Conservation (phyloP, 2,329 filamentous ascomycete genomes). For the Colletotrichum sansevieriae region DNA sequence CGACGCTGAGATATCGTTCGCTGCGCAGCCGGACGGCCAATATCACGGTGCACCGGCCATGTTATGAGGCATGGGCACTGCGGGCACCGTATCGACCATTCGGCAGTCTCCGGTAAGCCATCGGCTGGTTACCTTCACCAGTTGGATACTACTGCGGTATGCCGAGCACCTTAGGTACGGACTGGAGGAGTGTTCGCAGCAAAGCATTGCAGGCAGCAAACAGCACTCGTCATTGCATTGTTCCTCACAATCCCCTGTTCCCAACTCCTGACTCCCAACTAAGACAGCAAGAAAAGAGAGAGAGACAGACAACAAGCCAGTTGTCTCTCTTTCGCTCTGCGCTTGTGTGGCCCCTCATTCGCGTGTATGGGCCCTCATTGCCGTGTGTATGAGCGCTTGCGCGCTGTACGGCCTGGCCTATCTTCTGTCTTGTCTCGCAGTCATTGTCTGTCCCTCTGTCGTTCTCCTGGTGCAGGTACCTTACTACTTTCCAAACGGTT, state of each 20-base stretch:
- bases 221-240: constrained; percentile 17
- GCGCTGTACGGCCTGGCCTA: neutral
- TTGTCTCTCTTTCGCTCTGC: constrained; percentile 17
- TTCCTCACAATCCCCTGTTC: constrained; percentile 20
- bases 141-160: too few relatives aligned
- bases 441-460: constrained; percentile 5
- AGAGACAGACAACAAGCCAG: constrained; percentile 1
- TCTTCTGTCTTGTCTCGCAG: constrained; percentile 20
- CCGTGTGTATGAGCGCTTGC: neutral
- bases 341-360: neutral
- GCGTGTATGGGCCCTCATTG: constrained; percentile 1
- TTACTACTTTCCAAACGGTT: neutral
- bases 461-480: neutral
- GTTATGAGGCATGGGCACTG: neutral
- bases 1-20: constrained; percentile 6
- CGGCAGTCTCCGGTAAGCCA: constrained; percentile 10
- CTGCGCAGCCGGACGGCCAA: too few relatives aligned
- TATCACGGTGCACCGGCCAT: neutral
- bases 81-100: neutral
- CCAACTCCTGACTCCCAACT: neutral
- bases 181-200: neutral
- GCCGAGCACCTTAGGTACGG: neutral
- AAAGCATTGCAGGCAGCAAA: neutral
- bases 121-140: neutral
- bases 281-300: constrained; percentile 3